A percentile compares a stretch with the other conserved stretches of the same genome.
Conservation (phyloP, 768 basidiomycete species). For the Trametopsis cervina region DNA sequence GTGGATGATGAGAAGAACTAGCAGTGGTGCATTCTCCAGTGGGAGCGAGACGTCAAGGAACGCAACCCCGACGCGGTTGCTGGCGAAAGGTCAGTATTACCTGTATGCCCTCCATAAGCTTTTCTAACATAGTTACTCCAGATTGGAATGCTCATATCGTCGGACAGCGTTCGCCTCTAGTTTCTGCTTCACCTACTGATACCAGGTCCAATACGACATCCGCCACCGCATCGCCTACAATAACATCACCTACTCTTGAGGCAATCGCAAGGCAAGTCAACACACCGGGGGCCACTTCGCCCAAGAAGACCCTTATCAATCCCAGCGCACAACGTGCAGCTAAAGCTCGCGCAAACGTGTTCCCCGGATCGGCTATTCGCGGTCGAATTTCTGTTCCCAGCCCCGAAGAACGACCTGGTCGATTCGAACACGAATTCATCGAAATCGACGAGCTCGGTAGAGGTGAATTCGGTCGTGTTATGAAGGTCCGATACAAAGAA, state of each 20-base stretch:
- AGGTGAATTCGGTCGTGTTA: conserved; percentile 91
- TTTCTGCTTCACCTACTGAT: conserved; percentile 19
- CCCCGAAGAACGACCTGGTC: conserved; percentile 47
- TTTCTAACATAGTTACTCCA: too few species aligned
- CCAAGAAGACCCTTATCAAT: conserved; percentile 6
- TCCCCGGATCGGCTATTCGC: conserved; percentile 11
- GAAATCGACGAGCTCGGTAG: conserved; percentile 79
- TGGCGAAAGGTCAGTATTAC: conserved; percentile 37
- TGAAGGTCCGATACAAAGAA: conserved; percentile 72
- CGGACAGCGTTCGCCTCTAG: conserved; percentile 36
- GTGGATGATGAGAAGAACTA: conserved; percentile 70
- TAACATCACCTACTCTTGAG: conserved; percentile 18
- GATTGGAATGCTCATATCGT: conserved; percentile 44
- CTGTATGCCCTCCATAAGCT: too few species aligned
- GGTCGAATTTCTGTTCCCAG: conserved; percentile 20
- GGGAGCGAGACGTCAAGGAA: conserved; percentile 58
- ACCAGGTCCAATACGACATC: conserved; percentile 53
- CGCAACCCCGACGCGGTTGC: conserved; percentile 54
- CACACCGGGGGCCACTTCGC: background rate
- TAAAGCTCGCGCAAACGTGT: conserved; percentile 5
- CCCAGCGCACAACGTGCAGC: conserved; percentile 9
- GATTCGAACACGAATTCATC: conserved; percentile 76
- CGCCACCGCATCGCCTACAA: conserved; percentile 24
- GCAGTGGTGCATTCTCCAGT: conserved; percentile 76
- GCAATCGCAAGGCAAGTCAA: conserved; percentile 3